phyloP scores from a whole-genome alignment of 257 asterid genomes.

The Paulownia fortunei region DNA sequence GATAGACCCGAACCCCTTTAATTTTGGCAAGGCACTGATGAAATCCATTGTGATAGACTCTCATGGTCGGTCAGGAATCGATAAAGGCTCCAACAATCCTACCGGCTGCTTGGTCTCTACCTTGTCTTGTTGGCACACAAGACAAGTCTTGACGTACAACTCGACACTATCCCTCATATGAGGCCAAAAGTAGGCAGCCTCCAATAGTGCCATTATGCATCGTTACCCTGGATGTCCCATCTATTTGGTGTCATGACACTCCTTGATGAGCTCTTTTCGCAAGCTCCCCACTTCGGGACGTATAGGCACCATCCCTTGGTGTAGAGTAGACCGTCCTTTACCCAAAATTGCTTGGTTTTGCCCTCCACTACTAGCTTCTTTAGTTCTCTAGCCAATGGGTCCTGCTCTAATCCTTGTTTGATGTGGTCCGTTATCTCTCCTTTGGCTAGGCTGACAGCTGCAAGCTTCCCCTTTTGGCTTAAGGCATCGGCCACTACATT shows the following conservation, averaged over 20 bases:
- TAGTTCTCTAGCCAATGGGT: background rate
- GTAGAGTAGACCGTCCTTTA: slow-evolving; percentile 1
- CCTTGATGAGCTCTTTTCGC: background rate
- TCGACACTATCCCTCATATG: background rate
- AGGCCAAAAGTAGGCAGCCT: background rate
- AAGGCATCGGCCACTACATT: background rate
- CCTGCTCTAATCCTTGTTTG: background rate
- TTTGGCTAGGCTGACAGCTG: background rate
- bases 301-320: background rate
- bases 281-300: background rate
- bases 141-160: background rate
- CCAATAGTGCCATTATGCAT: background rate
- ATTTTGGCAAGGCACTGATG: no score
- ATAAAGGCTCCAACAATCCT: no score
- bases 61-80: no score
- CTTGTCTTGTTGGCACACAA: background rate
- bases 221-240: background rate
- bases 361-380: background rate
- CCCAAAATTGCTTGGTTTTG: background rate
- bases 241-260: background rate
- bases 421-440: background rate
- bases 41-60: no score
- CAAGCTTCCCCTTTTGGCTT: background rate
- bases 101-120: no score
- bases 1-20: no score